phyloP scores from a whole-genome alignment of 2,329 filamentous ascomycete genomes.

The Dendrostoma leiphaemia region DNA sequence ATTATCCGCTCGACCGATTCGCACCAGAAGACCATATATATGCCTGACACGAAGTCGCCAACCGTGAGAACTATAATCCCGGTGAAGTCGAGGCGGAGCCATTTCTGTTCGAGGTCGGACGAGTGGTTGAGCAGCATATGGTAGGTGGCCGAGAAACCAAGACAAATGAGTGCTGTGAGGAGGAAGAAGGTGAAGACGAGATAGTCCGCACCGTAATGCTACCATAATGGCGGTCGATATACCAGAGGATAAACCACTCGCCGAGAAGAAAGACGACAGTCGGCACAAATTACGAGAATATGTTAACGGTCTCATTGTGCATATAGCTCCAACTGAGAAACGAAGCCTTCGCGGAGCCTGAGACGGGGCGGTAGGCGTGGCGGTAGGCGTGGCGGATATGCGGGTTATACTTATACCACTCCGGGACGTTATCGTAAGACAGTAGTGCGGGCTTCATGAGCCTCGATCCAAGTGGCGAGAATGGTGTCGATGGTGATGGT shows the following conservation, averaged over 20 bases:
- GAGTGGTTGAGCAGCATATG: constrained; percentile 27
- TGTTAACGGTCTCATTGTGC: constrained; percentile 34
- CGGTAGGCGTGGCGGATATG: constrained; percentile 38
- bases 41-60: constrained; percentile 24
- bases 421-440: constrained; percentile 23
- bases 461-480: too few relatives aligned
- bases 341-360: constrained; percentile 33
- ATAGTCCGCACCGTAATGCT: constrained; percentile 20
- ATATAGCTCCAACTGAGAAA: constrained; percentile 38
- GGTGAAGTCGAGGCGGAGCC: constrained; percentile 23
- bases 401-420: constrained; percentile 23
- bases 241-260: constrained; percentile 24
- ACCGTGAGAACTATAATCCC: constrained; percentile 24
- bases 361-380: constrained; percentile 41
- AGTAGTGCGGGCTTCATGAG: too few relatives aligned
- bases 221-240: constrained; percentile 23
- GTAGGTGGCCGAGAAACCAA: constrained; percentile 22
- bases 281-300: constrained; percentile 39
- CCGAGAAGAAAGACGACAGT: constrained; percentile 34
- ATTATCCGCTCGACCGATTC: constrained; percentile 24
- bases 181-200: constrained; percentile 23
- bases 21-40: constrained; percentile 29
- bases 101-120: constrained; percentile 21
- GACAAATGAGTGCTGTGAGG: constrained; percentile 21
- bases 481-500: too few relatives aligned